Conservation (phyloP, 169 alveolate species). For the Cryptosporidium andersoni region DNA sequence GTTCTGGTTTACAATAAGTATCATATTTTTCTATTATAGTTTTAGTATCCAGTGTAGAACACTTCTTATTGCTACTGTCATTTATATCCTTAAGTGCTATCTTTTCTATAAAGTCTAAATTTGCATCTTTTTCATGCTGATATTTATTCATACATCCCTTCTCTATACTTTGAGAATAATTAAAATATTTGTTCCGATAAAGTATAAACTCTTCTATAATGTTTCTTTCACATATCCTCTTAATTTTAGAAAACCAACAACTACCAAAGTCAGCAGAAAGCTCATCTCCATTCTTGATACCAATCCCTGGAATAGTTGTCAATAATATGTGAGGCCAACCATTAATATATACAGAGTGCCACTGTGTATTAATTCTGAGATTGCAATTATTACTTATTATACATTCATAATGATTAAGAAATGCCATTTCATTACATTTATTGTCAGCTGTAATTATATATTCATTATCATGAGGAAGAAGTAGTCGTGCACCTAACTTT, state of each 20-base stretch:
- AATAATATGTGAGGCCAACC: conserved; percentile 89
- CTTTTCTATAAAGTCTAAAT: background rate
- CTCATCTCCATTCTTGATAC: conserved; percentile 88
- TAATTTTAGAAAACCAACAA: conserved; percentile 87
- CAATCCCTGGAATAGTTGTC: conserved; percentile 83
- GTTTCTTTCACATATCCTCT: conserved; percentile 79
- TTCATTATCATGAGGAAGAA: conserved; percentile 85
- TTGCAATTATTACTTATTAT: conserved; percentile 83
- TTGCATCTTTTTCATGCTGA: background rate
- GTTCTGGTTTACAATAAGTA: too few relatives aligned
- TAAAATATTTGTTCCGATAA: background rate
- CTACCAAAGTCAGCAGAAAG: conserved; percentile 90
- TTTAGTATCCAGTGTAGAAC: background rate
- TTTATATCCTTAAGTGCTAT: background rate
- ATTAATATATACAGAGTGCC: conserved; percentile 87
- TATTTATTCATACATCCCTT: background rate
- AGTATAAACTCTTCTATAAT: conserved; percentile 78
- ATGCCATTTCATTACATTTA: conserved; percentile 87
- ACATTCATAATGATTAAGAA: conserved; percentile 89
- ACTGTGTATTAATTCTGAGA: conserved; percentile 84
- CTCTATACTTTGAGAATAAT: background rate
- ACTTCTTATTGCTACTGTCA: background rate
- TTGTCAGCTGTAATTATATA: conserved; percentile 86
- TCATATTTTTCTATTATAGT: conserved; percentile 30
- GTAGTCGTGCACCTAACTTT: conserved; percentile 55